Evolutionary conservation across 164 flowering plant genomes (phyloP), one percentile per base, ranked within the genome.

Genomic region (Hamamelis virginiana): DNA sequence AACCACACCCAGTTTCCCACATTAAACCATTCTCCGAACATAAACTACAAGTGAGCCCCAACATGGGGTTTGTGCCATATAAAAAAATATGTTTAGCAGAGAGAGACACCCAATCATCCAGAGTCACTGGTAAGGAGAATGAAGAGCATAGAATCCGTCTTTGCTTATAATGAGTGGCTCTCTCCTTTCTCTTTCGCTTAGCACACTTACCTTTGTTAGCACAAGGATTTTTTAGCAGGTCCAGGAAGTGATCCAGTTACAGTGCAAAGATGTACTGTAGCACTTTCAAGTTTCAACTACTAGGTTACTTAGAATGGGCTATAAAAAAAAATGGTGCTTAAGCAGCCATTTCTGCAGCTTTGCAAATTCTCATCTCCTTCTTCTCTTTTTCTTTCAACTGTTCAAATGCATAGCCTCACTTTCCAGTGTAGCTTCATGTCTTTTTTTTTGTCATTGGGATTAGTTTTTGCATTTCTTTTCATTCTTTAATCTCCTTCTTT

Each of bases 61-160:
- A 5, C 47, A 85, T 76, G 78, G 95, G 95, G 9, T 90, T 90
- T 66, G 75, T 88, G 18, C 95, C 94, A 3, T 89, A 89, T 61
- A 89, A 85, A 70, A 86, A 88, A n/a, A n/a, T n/a, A 77, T 80
- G 84, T 67, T 51, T 80, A 33, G 80, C 83, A 8, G 87, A 79
- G 65, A 76, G 77, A 62, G 84, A 77, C n/a, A 41, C 59, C 19
- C 72, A 59, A 33, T 71, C 79, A 41, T 68, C 80, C 5, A 66
- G 61, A 47, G 26, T 69, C 25, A 70, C 72, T 9, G 70, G 60
- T 8, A 70, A 73, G 12, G 84, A 78, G 26, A 76, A 80, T 55
- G 81, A 74, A 18, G 75, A 65, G 55, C 78, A 82, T 62, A 76
- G 83, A 72, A 71, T 78, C 59, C 75, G 78, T 26, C 78, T 81